These are phyloP conservation scores for Quercus ilex DNA, from an alignment of 306 rosid genomes.

Conservation along the genomic window DNA sequence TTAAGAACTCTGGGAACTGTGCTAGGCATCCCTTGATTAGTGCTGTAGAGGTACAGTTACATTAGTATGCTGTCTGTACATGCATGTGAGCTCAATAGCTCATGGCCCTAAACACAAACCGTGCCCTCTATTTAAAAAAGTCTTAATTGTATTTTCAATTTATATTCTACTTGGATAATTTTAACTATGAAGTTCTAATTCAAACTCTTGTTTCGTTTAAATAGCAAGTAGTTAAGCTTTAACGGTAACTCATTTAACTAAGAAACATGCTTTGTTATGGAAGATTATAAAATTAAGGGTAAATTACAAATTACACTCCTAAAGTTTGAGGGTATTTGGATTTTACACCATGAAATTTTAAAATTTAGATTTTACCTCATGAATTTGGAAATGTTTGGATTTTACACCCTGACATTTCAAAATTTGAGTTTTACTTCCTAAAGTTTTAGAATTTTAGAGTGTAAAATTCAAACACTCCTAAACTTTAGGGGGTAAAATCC, in stretches of 20 bases:
- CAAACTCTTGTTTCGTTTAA: neutral
- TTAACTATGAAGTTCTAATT: neutral
- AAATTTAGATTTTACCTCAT: too few relatives aligned
- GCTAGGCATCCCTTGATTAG: neutral
- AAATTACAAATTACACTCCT: too few relatives aligned
- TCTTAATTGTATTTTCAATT: neutral
- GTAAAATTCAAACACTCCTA: too few relatives aligned
- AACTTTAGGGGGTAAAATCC: fast-evolving
- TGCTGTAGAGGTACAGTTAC: neutral
- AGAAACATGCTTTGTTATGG: neutral
- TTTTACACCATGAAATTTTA: too few relatives aligned
- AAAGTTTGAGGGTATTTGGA: too few relatives aligned
- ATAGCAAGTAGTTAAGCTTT: neutral
- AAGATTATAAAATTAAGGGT: neutral
- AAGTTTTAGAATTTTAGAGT: fast-evolving
- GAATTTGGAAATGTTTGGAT: too few relatives aligned
- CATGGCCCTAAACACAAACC: neutral
- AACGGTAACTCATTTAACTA: neutral
- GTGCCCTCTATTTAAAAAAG: neutral
- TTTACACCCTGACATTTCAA: too few relatives aligned
- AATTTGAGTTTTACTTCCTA: too few relatives aligned
- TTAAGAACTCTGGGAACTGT: neutral
- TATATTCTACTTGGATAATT: neutral
- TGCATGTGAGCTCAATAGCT: neutral
- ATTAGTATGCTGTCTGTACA: neutral